A percentile compares a stretch with the other conserved stretches of the same genome.
Conservation (phyloP, 2,329 filamentous ascomycete species). For the Beauveria sp. region DNA sequence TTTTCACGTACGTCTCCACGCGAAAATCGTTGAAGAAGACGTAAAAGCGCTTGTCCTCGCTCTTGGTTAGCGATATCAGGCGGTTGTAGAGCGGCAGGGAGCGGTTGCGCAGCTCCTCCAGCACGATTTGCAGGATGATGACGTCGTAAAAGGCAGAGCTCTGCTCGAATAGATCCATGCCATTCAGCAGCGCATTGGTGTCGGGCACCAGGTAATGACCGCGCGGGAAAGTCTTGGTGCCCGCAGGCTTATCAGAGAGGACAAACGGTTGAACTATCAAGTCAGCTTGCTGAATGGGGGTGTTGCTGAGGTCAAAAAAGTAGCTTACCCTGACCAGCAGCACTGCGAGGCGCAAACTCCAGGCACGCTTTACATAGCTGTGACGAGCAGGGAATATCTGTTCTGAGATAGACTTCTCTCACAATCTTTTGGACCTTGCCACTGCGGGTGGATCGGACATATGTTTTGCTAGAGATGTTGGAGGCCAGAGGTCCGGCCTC, state of each 20-base stretch:
- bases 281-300: slow-evolving; percentile 11
- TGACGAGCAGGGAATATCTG: slow-evolving; percentile 96
- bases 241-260: slow-evolving; percentile 80
- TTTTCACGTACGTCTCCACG: slow-evolving; percentile 76
- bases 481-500: slow-evolving; percentile 48
- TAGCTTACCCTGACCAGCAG: slow-evolving; percentile 62
- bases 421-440: slow-evolving; percentile 99
- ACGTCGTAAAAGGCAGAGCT: slow-evolving; percentile 91
- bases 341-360: slow-evolving; percentile 67
- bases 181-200: slow-evolving; percentile 90
- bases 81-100: slow-evolving; percentile 94
- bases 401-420: slow-evolving; percentile 87
- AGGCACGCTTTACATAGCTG: slow-evolving; percentile 75
- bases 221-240: slow-evolving; percentile 71
- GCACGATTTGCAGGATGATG: slow-evolving; percentile 89
- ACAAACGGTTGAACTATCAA: slow-evolving; percentile 67
- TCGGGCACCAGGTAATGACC: slow-evolving; percentile 93
- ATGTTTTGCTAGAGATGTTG: slow-evolving; percentile 91
- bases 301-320: background rate
- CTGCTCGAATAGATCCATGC: slow-evolving; percentile 95
- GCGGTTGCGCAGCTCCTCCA: slow-evolving; percentile 91
- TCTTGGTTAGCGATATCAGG: slow-evolving; percentile 81
- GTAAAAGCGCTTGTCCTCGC: slow-evolving; percentile 94
- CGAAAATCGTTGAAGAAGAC: slow-evolving; percentile 99
- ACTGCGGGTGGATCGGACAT: slow-evolving; percentile 86